A percentile compares a stretch with the other conserved stretches of the same genome.
Conservation (phyloP, 2,329 filamentous ascomycete species). For the Aspergillus texensis region DNA sequence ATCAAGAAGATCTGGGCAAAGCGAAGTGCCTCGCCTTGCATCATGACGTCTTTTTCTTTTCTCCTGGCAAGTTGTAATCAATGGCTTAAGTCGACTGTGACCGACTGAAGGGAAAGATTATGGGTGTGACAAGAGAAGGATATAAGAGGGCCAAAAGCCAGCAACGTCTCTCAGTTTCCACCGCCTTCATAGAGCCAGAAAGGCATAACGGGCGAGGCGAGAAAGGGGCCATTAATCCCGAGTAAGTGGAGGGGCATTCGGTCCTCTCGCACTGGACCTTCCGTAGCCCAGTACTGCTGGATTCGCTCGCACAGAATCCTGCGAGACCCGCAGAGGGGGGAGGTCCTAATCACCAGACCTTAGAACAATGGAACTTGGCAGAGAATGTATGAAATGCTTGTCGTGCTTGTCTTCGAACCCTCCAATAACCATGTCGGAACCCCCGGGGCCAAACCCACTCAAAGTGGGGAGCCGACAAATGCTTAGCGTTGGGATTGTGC, state of each 20-base stretch:
- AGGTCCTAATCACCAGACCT: background rate
- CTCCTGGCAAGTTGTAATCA: background rate
- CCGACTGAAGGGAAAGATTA: background rate
- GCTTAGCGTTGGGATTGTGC: background rate
- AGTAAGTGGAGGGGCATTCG: background rate
- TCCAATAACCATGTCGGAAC: background rate
- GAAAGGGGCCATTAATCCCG: background rate
- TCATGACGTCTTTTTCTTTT: background rate
- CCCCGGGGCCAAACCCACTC: background rate
- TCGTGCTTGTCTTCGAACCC: background rate
- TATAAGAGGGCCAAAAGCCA: rapidly evolving
- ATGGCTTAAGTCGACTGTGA: background rate
- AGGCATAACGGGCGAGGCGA: background rate
- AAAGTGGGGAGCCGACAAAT: background rate
- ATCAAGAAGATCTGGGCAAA: constrained; percentile 22
- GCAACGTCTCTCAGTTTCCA: background rate
- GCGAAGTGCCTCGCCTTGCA: constrained; percentile 12
- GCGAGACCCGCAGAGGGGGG: background rate
- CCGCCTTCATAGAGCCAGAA: background rate
- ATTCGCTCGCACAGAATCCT: background rate
- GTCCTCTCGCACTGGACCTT: background rate
- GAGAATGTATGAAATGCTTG: background rate
- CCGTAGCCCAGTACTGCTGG: background rate
- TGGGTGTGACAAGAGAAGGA: background rate
- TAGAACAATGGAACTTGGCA: background rate